These are phyloP conservation scores for Mycosphaerella arachidis DNA, from an alignment of 2,329 filamentous ascomycete species.

Conservation along the genomic window DNA sequence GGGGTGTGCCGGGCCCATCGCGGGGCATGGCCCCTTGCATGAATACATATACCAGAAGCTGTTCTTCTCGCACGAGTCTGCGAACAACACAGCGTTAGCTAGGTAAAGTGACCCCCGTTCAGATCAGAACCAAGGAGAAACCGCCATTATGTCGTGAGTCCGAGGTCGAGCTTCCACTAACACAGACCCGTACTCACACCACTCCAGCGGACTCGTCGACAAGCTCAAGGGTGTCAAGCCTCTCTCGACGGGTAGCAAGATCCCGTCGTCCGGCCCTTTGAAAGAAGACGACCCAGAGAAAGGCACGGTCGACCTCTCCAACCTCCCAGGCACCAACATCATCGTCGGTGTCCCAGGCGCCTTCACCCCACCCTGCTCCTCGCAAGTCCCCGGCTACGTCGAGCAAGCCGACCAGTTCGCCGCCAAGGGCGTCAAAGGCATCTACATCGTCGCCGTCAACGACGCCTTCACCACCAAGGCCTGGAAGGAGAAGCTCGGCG, in stretches of 20 bases:
- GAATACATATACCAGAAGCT: not conserved
- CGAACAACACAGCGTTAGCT: not conserved
- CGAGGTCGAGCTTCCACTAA: not conserved
- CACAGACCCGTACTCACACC: not conserved
- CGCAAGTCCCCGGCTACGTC: slow-evolving; percentile 27
- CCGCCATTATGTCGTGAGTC: slow-evolving; percentile 6
- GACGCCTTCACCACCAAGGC: slow-evolving; percentile 26
- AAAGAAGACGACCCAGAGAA: slow-evolving; percentile 26
- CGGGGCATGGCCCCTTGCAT: not conserved
- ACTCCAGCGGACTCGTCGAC: slow-evolving; percentile 17
- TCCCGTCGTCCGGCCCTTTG: slow-evolving; percentile 17
- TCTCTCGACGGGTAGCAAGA: slow-evolving; percentile 21
- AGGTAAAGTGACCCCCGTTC: not conserved
- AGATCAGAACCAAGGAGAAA: not conserved
- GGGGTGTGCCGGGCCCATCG: not conserved
- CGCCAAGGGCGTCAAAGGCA: slow-evolving; percentile 26
- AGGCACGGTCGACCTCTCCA: slow-evolving; percentile 23
- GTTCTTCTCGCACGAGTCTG: not conserved
- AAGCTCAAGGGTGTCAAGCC: slow-evolving; percentile 22
- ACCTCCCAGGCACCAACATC: slow-evolving; percentile 22
- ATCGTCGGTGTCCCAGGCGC: slow-evolving; percentile 27
- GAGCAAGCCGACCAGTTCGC: slow-evolving; percentile 25
- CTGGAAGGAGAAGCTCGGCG: slow-evolving; percentile 27
- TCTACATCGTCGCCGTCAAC: slow-evolving; percentile 29
- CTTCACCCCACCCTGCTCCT: slow-evolving; percentile 27